Conservation (phyloP, 1,284 basidiomycete genomes). For the Golubevia pallescens region DNA sequence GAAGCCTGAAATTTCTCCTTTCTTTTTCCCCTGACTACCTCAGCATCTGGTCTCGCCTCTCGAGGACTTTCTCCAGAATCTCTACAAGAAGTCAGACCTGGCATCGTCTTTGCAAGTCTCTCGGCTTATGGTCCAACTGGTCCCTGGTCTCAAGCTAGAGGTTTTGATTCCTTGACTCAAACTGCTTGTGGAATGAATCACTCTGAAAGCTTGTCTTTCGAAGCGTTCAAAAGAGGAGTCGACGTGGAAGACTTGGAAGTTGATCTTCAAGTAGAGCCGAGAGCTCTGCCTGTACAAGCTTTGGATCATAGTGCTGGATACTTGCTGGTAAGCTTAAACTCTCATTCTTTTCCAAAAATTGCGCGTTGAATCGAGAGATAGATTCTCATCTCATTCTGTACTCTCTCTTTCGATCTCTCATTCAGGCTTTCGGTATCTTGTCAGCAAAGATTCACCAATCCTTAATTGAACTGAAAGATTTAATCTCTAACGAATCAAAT, state of each 20-base stretch:
- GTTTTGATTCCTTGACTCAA: constrained; percentile 75
- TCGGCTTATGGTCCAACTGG: constrained; percentile 73
- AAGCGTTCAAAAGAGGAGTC: constrained; percentile 46
- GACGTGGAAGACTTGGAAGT: constrained; percentile 5
- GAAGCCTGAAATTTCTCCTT: too few relatives aligned
- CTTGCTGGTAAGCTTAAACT: constrained; percentile 66
- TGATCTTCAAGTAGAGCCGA: constrained; percentile 63
- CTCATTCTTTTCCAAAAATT: too few relatives aligned
- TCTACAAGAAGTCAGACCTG: constrained; percentile 67
- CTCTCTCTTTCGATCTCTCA: too few relatives aligned
- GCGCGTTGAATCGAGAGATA: too few relatives aligned
- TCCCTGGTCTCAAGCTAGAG: constrained; percentile 70
- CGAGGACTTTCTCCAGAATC: constrained; percentile 70
- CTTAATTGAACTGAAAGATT: too few relatives aligned
- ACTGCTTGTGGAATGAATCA: constrained; percentile 73
- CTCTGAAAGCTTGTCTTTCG: constrained; percentile 70
- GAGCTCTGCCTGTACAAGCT: constrained; percentile 71
- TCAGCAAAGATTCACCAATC: too few relatives aligned
- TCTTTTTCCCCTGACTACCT: too few relatives aligned
- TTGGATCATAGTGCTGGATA: constrained; percentile 73
- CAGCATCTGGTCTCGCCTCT: constrained; percentile 64
- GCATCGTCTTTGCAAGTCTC: constrained; percentile 71
- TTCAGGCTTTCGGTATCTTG: too few relatives aligned
- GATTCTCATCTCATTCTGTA: too few relatives aligned
- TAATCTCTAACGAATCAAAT: too few relatives aligned